These are phyloP conservation scores for Eucalyptus marginata DNA, from an alignment of 345 rosid species.

Conservation along the genomic window DNA sequence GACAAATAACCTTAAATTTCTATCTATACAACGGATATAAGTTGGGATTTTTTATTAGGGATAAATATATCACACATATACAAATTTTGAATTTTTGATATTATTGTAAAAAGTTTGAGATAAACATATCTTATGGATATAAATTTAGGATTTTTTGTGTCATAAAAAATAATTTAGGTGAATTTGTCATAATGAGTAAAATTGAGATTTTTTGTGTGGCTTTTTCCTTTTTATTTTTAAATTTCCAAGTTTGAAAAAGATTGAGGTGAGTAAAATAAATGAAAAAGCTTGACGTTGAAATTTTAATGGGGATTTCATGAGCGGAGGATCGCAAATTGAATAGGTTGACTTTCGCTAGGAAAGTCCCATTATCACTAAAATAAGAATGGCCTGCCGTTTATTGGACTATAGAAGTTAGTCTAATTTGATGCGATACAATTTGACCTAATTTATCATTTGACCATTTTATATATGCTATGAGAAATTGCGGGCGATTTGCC, in stretches of 20 bases:
- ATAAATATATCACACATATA: too few species aligned
- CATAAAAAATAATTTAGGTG: too few species aligned
- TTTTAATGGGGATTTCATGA: not conserved
- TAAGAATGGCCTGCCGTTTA: not conserved
- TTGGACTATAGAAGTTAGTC: not conserved
- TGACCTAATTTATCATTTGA: not conserved
- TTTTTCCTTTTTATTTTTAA: not conserved
- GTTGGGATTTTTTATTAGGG: too few species aligned
- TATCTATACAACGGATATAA: fast-evolving
- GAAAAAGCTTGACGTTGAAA: not conserved
- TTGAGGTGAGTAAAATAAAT: not conserved
- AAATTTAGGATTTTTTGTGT: fast-evolving
- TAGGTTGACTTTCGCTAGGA: not conserved
- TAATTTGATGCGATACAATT: not conserved
- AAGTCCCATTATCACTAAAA: not conserved
- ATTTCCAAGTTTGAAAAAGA: not conserved
- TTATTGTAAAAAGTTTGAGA: fast-evolving
- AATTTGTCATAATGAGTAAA: fast-evolving
- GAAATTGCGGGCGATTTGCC: not conserved
- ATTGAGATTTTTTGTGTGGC: not conserved
- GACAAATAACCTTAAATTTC: too few species aligned
- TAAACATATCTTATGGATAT: fast-evolving
- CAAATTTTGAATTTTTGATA: too few species aligned
- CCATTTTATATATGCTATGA: not conserved
- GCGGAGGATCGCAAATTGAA: not conserved